Base-by-base conservation (phyloP, 2,329 filamentous ascomycete genomes). In the Cordyceps tenuipes region DNA sequence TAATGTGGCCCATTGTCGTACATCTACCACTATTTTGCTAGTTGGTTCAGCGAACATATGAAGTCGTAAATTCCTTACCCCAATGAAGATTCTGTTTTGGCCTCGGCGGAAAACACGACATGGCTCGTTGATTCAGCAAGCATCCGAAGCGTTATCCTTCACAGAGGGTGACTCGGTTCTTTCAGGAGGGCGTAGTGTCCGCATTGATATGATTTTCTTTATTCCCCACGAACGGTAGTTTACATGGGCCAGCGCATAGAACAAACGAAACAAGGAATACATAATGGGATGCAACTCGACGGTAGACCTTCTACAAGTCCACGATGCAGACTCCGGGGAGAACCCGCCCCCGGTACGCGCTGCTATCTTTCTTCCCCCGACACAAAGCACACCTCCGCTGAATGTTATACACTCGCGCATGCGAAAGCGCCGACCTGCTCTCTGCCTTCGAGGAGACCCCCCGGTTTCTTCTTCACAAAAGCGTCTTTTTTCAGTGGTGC, bases 151-250 rank as follows among this genome's bases (percentile, higher is more conserved):
- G 23, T 23, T 23, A 23, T 23, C 41, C 13, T 15, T n/a, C 13
- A 43, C 3, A 10, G 34, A 36, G 12, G 34, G 12, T 13, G 34
- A 10, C 34, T 36, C 34, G 2, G 34, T 3, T 36, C 12, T 36
- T 36, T 36, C 34, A 36, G 34, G 3, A 29, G 29, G 17, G 15
- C 47, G 21, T 21, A 8, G 17, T 41, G 46, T 26, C 5, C 13
- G 39, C 3, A 43, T 43, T 23, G 48, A 3, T 26, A 3, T 8
- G 3, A 15, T 15, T 51, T 34, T 46, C 19, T 59, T 23, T 50
- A 49, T 34, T 49, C 26, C 34, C 58, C 44, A 48, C 21, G 58
- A 48, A 55, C 58, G 51, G 44, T 60, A 60, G 58, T 60, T 60
- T 60, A 60, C 51, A 60, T 41, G 51, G 51, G 58, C 58, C 31